Evolutionary conservation across 352 stramenopile species (phyloP).

Genomic region (Phytophthora citricola): DNA sequence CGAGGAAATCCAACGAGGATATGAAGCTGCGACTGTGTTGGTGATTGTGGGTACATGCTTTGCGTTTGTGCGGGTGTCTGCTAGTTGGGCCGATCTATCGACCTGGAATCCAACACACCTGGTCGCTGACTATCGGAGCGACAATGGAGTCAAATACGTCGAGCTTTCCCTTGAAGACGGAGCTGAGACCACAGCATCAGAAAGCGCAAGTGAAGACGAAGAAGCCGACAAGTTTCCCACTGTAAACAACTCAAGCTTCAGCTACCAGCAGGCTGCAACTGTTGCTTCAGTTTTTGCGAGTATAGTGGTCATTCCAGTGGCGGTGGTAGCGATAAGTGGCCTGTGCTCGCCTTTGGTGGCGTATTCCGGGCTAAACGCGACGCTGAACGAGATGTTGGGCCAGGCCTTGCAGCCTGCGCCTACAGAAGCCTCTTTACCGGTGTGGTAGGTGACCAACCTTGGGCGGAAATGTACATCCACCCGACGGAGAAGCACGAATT

Average conservation of each 20-base stretch:
- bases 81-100: constrained; percentile 4
- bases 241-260: neutral
- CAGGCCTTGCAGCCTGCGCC: constrained; percentile 22
- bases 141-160: constrained; percentile 12
- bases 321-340: constrained; percentile 5
- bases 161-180: constrained; percentile 18
- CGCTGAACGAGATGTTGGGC: constrained; percentile 22
- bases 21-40: constrained; percentile 25
- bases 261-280: neutral
- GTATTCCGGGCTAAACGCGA: constrained; percentile 27
- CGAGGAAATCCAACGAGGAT: constrained; percentile 37
- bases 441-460: constrained; percentile 15
- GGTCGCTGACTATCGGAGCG: neutral
- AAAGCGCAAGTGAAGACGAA: constrained; percentile 3
- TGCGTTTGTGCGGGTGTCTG: constrained; percentile 11
- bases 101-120: constrained; percentile 22
- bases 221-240: neutral
- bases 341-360: constrained; percentile 24
- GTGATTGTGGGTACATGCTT: constrained; percentile 20
- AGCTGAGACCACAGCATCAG: neutral
- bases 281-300: neutral
- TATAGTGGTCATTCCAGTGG: constrained; percentile 7
- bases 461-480: constrained; percentile 29
- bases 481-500: constrained; percentile 22
- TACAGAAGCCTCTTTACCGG: constrained; percentile 8